Evolutionary conservation across 1,284 basidiomycete species (phyloP).

Genomic region (Cutaneotrichosporon sp.): DNA sequence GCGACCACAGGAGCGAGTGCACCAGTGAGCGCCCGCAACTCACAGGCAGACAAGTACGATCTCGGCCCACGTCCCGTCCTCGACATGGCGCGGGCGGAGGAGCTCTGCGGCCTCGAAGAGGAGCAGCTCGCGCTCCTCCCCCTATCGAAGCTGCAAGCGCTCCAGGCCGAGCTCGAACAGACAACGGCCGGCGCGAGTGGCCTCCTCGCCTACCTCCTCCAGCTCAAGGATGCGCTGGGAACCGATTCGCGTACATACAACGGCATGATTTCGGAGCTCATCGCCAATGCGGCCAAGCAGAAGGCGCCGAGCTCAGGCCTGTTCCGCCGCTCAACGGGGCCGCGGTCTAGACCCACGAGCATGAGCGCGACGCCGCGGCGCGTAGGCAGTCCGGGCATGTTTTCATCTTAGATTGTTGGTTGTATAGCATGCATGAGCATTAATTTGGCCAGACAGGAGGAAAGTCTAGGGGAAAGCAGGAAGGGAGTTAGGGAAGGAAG

Average conservation of each 20-base stretch:
- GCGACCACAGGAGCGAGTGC: constrained; percentile 44
- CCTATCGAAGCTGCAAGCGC: constrained; percentile 63
- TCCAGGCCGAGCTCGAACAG: constrained; percentile 64
- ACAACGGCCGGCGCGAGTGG: constrained; percentile 72
- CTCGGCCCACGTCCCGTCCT: constrained; percentile 69
- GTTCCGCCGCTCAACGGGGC: constrained; percentile 34
- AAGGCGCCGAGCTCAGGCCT: constrained; percentile 40
- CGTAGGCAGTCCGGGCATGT: constrained; percentile 10
- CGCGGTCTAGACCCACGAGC: constrained; percentile 16
- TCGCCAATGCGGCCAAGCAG: constrained; percentile 51
- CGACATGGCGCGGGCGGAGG: constrained; percentile 64
- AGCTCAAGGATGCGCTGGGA: constrained; percentile 75
- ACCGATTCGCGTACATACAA: constrained; percentile 62
- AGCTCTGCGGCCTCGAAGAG: constrained; percentile 65
- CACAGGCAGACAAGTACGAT: constrained; percentile 59
- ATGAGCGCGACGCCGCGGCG: constrained; percentile 27
- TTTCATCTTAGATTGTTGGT: constrained; percentile 5
- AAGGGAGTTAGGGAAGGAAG: not conserved
- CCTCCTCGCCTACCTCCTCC: constrained; percentile 73
- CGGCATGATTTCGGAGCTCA: constrained; percentile 54
- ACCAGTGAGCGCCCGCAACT: constrained; percentile 45
- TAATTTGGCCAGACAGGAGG: not conserved
- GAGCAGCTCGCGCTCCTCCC: constrained; percentile 68
- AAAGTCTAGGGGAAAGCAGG: too few relatives aligned
- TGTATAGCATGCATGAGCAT: constrained; percentile 3